Conservation (phyloP, 306 rosid species). For the Astragalus membranaceus region DNA sequence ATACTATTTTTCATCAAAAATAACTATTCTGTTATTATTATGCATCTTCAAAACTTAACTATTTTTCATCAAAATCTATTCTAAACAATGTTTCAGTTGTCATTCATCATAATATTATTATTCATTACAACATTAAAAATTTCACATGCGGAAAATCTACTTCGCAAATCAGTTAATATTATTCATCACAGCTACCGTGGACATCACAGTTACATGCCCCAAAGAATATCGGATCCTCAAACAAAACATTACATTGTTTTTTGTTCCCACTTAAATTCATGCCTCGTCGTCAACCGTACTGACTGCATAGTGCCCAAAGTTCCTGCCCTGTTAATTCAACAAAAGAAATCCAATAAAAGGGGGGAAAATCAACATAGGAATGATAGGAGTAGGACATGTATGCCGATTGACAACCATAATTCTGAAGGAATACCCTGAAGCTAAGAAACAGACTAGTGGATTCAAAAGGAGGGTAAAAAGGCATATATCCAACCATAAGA, state of each 20-base stretch:
- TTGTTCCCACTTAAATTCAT: neutral
- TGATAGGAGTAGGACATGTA: no score
- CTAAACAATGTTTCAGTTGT: neutral
- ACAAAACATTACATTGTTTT: neutral
- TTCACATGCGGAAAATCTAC: neutral
- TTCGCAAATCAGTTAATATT: neutral
- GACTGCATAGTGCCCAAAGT: constrained; percentile 66
- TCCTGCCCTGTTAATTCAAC: constrained; percentile 54
- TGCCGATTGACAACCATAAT: no score
- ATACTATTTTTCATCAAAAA: neutral
- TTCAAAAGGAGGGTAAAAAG: no score
- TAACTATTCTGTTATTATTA: neutral
- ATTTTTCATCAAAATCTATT: neutral
- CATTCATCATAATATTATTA: neutral
- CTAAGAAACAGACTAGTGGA: no score
- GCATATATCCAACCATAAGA: no score
- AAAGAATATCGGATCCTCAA: neutral
- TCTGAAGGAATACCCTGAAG: no score
- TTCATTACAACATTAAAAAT: no score
- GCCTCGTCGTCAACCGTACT: constrained; percentile 46
- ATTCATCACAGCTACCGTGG: no score
- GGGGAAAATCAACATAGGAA: neutral
- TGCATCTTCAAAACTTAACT: no score
- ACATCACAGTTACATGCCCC: neutral
- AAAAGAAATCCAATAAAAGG: neutral